Evolutionary conservation across 129 eudicot species (phyloP).

Genomic region (Sambucus nigra): DNA sequence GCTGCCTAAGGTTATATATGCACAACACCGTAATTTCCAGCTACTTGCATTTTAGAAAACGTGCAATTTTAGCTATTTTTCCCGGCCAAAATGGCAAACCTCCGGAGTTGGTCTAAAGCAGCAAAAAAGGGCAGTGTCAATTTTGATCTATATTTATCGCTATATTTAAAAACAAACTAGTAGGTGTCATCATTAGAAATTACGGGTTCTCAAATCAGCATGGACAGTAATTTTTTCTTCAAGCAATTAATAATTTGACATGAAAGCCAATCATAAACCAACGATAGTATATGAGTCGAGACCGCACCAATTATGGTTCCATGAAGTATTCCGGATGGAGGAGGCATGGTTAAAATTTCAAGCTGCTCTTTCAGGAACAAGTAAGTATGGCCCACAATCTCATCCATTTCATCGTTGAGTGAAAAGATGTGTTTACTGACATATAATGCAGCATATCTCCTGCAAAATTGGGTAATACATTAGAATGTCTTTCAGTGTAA

Average conservation of each 20-base stretch:
- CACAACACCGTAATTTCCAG: too few species aligned
- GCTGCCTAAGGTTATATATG: too few species aligned
- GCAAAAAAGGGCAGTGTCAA: background rate
- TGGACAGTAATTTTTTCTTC: background rate
- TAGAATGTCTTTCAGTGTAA: background rate
- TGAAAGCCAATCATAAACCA: background rate
- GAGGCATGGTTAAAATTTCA: conserved; percentile 41
- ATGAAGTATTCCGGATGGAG: conserved; percentile 48
- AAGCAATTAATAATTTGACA: background rate
- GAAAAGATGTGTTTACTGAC: conserved; percentile 35
- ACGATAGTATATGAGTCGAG: background rate
- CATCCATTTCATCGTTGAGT: conserved; percentile 36
- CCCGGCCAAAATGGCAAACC: too few species aligned
- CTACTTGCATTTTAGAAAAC: too few species aligned
- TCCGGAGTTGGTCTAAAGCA: too few species aligned
- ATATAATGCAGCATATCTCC: conserved; percentile 55
- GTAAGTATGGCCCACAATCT: conserved; percentile 53
- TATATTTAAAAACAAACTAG: too few species aligned
- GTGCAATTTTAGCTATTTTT: too few species aligned
- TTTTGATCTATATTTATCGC: too few species aligned
- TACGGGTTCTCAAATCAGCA: background rate
- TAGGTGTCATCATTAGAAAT: background rate
- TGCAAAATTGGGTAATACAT: conserved; percentile 7
- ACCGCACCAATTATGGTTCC: conserved; percentile 50
- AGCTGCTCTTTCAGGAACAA: conserved; percentile 60